Evolutionary conservation across 1,139 yeast species (phyloP), one percentile per base, ranked within the genome.

Genomic region (Kurtzmaniella natalensis): DNA sequence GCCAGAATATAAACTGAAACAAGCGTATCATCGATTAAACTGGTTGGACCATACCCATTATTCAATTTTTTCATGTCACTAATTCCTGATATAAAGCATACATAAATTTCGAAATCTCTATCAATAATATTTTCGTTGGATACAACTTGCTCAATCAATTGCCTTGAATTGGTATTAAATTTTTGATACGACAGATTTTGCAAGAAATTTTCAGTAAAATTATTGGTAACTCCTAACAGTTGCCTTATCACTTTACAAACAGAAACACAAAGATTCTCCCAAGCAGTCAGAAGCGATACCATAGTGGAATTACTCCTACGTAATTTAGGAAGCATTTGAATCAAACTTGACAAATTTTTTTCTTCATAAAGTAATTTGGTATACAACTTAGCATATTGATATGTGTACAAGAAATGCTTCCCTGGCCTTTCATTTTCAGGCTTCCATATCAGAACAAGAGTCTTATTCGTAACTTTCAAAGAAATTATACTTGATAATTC

Each of bases 371-470:
- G 57, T 18, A 89, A 50, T 18, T 73, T 73, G 34, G 83, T 70
- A 46, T 71, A 80, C 50, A 81, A 83, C 35, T 62, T 55, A 11
- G 86, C 74, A 50, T 92, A 92, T 38, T 79, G 77, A 43, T 70
- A 72, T 13, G 85, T 82, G 56, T 84, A 88, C 25, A 76, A 76
- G 51, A 87, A 92, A 55, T 92, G 96, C 46, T 85, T 86, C 0
- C 99, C 99, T 0, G 97, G 94, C 13, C 95, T 61, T 56, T 94
- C 98, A 45, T 69, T 59, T 33, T 88, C 95, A 0, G 96, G 95
- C 48, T 87, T 87, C 98, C 98, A 92, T 36, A 92, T 85, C 50
- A 76, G 84, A 0, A 89, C 77, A 28, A 94, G 69, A 6, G 81
- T 75, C 48, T 89, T 86, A 36, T 79, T 76, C 3, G 77, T 73